Evolutionary conservation across 106 monocot genomes (phyloP).

Genomic region (Apostasia shenzhenica): DNA sequence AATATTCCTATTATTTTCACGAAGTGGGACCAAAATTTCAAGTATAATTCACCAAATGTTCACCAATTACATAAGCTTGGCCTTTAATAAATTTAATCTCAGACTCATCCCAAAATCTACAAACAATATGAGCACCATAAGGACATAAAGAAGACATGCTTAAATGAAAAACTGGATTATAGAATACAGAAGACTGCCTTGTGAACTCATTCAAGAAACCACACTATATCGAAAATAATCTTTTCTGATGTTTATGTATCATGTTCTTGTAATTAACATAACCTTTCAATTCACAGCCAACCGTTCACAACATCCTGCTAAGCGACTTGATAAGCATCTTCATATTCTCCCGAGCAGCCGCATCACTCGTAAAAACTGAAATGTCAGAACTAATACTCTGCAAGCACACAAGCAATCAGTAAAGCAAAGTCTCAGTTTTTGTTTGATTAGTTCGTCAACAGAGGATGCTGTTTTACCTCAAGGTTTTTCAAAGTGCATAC

Average conservation of each 20-base stretch:
- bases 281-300: neutral
- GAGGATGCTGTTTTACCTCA: conserved; percentile 40
- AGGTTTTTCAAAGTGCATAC: conserved; percentile 82
- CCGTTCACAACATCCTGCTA: conserved; percentile 71
- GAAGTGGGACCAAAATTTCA: too few species aligned
- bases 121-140: neutral
- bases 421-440: neutral
- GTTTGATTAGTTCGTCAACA: neutral
- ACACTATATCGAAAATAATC: neutral
- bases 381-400: conserved; percentile 91
- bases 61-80: too few species aligned
- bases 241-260: neutral
- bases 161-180: neutral
- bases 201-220: too few species aligned
- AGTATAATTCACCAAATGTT: too few species aligned
- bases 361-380: conserved; percentile 85
- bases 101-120: too few species aligned
- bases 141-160: neutral
- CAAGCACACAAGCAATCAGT: conserved; percentile 2
- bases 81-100: too few species aligned
- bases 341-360: conserved; percentile 61
- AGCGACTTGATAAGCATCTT: conserved; percentile 93
- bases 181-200: too few species aligned
- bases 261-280: too few species aligned
- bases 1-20: too few species aligned